phyloP scores from a whole-genome alignment of 2,329 filamentous ascomycete genomes.

The Fusarium liriodendri region DNA sequence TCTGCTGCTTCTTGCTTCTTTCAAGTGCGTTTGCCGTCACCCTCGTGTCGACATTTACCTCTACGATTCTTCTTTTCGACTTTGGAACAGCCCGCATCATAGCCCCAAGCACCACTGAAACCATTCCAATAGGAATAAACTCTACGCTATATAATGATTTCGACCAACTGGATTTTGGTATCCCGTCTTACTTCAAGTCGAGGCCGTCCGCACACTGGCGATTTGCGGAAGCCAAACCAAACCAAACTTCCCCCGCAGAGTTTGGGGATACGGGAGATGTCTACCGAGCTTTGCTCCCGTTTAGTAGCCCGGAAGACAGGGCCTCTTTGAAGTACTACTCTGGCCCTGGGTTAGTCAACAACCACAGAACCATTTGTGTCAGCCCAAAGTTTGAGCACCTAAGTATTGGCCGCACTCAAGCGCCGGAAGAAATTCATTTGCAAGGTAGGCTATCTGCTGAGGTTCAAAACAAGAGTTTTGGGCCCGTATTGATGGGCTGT shows the following conservation, averaged over 20 bases:
- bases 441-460: neutral
- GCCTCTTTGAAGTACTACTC: neutral
- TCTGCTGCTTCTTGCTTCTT: neutral
- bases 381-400: neutral
- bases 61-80: constrained; percentile 19
- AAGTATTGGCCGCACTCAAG: neutral
- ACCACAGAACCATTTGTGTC: neutral
- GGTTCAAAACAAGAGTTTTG: neutral
- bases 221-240: neutral
- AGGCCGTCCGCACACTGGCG: neutral
- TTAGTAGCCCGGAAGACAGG: neutral
- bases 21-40: neutral
- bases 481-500: neutral
- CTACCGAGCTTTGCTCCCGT: neutral
- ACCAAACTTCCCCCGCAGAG: neutral
- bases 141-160: neutral
- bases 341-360: neutral
- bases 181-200: neutral
- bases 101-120: neutral
- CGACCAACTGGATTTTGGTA: neutral
- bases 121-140: neutral
- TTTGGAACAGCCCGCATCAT: neutral
- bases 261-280: neutral
- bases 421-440: neutral
- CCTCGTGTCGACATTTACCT: constrained; percentile 5